Percentiles rank a stretch among this genome's conserved stretches.
Evolutionary conservation across 2,329 filamentous ascomycete genomes (phyloP).

Genomic region (Tolypocladium amazonense): DNA sequence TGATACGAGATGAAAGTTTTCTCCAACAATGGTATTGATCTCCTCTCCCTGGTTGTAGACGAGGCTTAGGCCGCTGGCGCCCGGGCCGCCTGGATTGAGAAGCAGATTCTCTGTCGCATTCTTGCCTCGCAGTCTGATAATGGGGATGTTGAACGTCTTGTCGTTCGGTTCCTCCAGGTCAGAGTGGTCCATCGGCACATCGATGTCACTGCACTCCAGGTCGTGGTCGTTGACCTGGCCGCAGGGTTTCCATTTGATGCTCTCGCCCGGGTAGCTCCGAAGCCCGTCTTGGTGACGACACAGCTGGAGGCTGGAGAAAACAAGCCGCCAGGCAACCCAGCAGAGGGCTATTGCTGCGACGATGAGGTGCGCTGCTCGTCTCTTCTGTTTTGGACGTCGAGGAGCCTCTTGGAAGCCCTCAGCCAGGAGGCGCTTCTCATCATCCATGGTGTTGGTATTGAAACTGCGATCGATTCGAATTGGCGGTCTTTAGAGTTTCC

Average conservation of each 20-base stretch:
- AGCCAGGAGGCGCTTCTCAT: background rate
- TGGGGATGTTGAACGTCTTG: constrained; percentile 31
- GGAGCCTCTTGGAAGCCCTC: background rate
- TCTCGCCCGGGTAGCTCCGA: constrained; percentile 20
- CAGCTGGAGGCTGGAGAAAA: background rate
- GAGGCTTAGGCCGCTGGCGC: constrained; percentile 28
- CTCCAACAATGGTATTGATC: constrained; percentile 25
- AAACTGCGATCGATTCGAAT: background rate
- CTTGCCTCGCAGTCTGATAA: constrained; percentile 31
- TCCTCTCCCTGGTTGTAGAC: constrained; percentile 22
- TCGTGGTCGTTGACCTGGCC: constrained; percentile 23
- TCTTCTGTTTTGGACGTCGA: background rate
- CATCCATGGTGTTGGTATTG: background rate
- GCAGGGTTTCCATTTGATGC: constrained; percentile 27
- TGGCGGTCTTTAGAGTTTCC: background rate
- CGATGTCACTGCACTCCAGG: constrained; percentile 31
- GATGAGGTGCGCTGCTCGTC: background rate
- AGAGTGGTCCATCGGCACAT: constrained; percentile 38
- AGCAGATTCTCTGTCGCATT: constrained; percentile 32
- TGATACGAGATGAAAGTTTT: constrained; percentile 32
- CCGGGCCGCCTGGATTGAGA: constrained; percentile 38
- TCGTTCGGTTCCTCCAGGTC: constrained; percentile 16
- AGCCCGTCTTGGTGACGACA: background rate
- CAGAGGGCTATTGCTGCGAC: background rate
- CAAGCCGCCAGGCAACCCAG: background rate